Evolutionary conservation across 371 early-diverging fungal genomes (phyloP), one percentile per base, ranked within the genome.

Genomic region (Mucor mucedo): DNA sequence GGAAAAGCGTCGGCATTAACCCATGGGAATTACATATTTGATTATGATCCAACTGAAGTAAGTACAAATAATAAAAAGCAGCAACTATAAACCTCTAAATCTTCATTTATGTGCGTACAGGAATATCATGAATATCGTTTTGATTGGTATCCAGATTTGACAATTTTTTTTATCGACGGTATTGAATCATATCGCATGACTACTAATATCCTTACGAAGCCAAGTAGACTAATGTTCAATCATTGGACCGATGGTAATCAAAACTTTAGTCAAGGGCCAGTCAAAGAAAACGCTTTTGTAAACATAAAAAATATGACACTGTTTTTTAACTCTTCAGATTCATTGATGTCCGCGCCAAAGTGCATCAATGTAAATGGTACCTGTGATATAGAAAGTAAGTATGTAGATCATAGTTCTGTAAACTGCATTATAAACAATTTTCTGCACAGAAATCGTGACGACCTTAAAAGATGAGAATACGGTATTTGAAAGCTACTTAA

Each of bases 161-260:
- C 70, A 14, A 49, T 65, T 1, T 81, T 64, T 54, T 81, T 67
- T 60, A 38, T 81, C 5, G 82, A 81, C 62, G 72, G 75, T 8
- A 30, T 60, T 28, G 55, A 73, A 13, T 33, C 52, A 1, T 58
- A 69, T 16, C 61, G 54, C 2, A 68, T 76, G 47, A 72, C 56
- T 5, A 69, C 71, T 5, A 76, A 71, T 42, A 64, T 81, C 7
- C 66, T 77, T 8, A 9, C 35, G 3, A 9, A 38, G 5, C 78
- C 82, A 2, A 75, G 78, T 33, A 40, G 75, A 44, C 44, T 77
- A 27, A 67, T 77, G 58, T 57, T 82, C 14, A 79, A 82, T 52
- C 77, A 79, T 56, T 82, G 82, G 82, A 71, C 79, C n/a, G 79
- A 82, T 56, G 79, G 82, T 13, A 77, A 82, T 29, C 66, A 70